A percentile compares a stretch with the other conserved stretches of the same genome.
These are phyloP conservation scores for Claviceps sp. DNA, from an alignment of 2,329 filamentous ascomycete genomes.

Conservation along the genomic window DNA sequence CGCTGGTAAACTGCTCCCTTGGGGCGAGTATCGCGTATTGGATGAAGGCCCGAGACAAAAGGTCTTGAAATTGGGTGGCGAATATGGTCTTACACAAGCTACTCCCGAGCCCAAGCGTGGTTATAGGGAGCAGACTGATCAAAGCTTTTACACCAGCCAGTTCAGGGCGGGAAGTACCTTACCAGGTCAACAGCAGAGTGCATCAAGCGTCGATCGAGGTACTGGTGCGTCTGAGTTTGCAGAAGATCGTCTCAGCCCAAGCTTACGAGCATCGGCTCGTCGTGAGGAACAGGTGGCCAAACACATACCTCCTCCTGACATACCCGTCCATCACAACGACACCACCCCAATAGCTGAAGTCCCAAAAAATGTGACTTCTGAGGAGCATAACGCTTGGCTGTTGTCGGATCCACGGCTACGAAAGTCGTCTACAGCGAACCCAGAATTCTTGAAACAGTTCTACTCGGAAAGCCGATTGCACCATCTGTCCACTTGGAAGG, in stretches of 20 bases:
- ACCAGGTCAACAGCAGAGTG: conserved; percentile 11
- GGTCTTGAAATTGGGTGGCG: conserved; percentile 49
- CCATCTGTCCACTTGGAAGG: conserved; percentile 93
- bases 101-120: conserved; percentile 43
- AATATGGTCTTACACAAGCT: conserved; percentile 52
- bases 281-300: neutral
- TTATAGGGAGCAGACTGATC: conserved; percentile 70
- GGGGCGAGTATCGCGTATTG: conserved; percentile 72
- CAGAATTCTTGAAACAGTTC: conserved; percentile 85
- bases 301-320: neutral
- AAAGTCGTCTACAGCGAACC: conserved; percentile 83
- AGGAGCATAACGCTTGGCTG: conserved; percentile 81
- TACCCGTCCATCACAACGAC: neutral
- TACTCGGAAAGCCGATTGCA: conserved; percentile 92
- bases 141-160: conserved; percentile 71
- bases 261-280: neutral
- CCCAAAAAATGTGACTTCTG: conserved; percentile 62
- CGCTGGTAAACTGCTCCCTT: conserved; percentile 69
- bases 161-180: conserved; percentile 31
- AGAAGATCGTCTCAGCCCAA: neutral
- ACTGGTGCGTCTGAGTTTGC: neutral
- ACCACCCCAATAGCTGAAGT: conserved; percentile 5
- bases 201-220: neutral
- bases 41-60: conserved; percentile 77
- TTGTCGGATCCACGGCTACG: conserved; percentile 73